Base-by-base conservation (phyloP, 257 asterid species). In the Osmanthus fragrans region DNA sequence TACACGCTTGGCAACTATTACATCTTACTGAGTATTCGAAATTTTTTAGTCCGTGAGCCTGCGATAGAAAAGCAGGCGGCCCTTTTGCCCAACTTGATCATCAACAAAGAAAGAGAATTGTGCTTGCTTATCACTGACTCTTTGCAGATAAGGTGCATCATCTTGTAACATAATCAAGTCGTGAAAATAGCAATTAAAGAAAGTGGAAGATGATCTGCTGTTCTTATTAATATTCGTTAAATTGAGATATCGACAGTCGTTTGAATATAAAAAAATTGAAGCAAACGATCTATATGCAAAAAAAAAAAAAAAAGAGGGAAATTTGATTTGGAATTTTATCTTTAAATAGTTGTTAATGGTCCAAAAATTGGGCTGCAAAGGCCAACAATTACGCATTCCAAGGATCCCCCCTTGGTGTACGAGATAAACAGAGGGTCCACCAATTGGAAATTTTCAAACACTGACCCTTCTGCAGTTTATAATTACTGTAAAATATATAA, bases 1-100 rank as follows among this genome's bases (percentile, higher is more conserved):
- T 92, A 90, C 93, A 94, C 92, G 86, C 90, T 92, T 69, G 98
- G 98, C 66, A 94, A 94, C 86, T 37, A 1, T 37, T 56, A 56
- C 15, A 56, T 56, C 29, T 56, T 56, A 56, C 9, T 5, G 65
- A 19, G 29, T 21, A 56, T 19, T n/a, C 30, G 13, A 21, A n/a
- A 19, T 19, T n/a, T 19, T 56, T 27, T 30, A 56, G 66, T 23
- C 21, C 0, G 25, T 25, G 12, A 56, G 13, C 13, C 66, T 56
- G 66, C 12, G 66, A 7, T 56, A 27, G 7, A 8, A 25, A 25
- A 11, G 34, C 18, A 13, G 8, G 18, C 13, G 1, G 15, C 30
- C 63, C 8, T 40, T 10, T 11, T 40, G 7, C 56, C 18, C n/a
- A 15, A 45, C 54, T 45, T 45, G 19, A 45, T 45, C 56, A 3